These are phyloP conservation scores for Trichoderma harzianum DNA, from an alignment of 2,329 filamentous ascomycete genomes.

Conservation along the genomic window DNA sequence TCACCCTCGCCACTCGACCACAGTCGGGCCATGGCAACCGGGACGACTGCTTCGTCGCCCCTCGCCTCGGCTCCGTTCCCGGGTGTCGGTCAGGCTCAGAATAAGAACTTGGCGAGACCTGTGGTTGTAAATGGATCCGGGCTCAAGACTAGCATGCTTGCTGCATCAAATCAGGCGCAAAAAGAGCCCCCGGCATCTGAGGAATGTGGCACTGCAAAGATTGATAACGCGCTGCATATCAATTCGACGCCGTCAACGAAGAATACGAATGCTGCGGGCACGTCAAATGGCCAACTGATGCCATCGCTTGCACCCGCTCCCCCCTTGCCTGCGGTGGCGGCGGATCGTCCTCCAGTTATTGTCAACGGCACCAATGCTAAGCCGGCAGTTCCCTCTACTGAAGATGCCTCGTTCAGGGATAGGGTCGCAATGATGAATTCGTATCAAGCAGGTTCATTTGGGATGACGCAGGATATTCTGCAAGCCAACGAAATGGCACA, in stretches of 20 bases:
- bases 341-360: constrained; percentile 32
- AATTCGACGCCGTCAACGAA: constrained; percentile 18
- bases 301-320: constrained; percentile 11
- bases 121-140: constrained; percentile 52
- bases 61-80: constrained; percentile 38
- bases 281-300: neutral
- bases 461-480: constrained; percentile 27
- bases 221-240: constrained; percentile 32
- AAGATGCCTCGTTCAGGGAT: constrained; percentile 42
- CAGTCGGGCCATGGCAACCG: constrained; percentile 42
- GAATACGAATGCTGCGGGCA: neutral
- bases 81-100: constrained; percentile 28
- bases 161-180: constrained; percentile 17
- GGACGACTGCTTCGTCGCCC: constrained; percentile 37
- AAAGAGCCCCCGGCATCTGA: constrained; percentile 21
- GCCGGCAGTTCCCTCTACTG: constrained; percentile 23
- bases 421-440: constrained; percentile 41
- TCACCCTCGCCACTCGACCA: constrained; percentile 57
- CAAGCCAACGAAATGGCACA: constrained; percentile 32
- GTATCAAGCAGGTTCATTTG: constrained; percentile 25
- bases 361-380: constrained; percentile 35
- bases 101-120: constrained; percentile 40
- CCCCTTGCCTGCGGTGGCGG: constrained; percentile 20
- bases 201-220: constrained; percentile 20
- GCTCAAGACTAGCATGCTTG: constrained; percentile 34